Evolutionary conservation across 1,284 basidiomycete genomes (phyloP), one percentile per base, ranked within the genome.

Genomic region (Bjerkandera adusta): DNA sequence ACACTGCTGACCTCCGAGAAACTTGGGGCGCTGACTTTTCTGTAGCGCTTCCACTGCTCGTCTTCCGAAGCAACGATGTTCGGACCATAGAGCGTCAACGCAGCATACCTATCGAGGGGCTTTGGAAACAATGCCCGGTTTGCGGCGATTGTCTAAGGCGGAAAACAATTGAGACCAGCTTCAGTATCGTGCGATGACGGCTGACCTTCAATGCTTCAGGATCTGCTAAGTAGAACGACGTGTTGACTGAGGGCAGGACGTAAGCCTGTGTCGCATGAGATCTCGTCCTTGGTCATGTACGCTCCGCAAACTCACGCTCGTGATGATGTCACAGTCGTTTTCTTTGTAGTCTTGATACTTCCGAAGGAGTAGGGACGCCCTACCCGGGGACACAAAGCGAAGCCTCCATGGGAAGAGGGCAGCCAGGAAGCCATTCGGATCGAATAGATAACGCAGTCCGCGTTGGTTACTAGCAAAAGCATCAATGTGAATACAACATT

Each of bases 1-100:
- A 32, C 10, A 13, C 22, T 18, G 13, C 44, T 15, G 21, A 70
- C 69, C 49, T 71, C 69, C 15, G 65, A 68, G 50, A 71, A 70
- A 0, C 65, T 59, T 5, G 68, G 68, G 7, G 63, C 64, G 15
- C 61, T 48, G 27, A 72, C 72, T 57, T 75, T 77, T 25, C 79
- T 63, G 51, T 77, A 77, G 38, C 70, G 71, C 51, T 78, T 77
- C 78, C 78, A 81, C 52, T 77, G 68, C 10, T 78, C 72, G 12
- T 71, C 72, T 53, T 81, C 78, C 0, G 76, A 73, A 1, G 68
- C 70, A 5, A 81, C 66, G 35, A 81, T 75, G 44, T 82, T 81
- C 3, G 57, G 48, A 4, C 78, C 78, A 55, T 72, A 71, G 41
- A 66, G 56, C 3, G 44, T 41, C 21, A 72, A 50, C 5, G 55